phyloP scores from a whole-genome alignment of 1,284 basidiomycete genomes.

The Mycena sp. region DNA sequence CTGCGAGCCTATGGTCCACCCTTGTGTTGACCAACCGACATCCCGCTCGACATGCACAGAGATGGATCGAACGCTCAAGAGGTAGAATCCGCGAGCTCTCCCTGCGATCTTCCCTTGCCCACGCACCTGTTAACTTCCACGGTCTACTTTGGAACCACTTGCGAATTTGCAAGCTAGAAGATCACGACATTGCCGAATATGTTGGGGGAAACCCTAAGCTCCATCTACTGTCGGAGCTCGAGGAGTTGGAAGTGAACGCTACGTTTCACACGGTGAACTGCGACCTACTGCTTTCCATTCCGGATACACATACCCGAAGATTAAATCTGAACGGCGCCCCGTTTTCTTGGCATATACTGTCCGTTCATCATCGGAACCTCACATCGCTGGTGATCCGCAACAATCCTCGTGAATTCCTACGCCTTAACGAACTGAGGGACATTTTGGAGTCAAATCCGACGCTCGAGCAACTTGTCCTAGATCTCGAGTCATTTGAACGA shows the following conservation, averaged over 20 bases:
- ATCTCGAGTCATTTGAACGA: neutral
- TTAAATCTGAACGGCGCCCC: constrained; percentile 33
- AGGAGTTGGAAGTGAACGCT: constrained; percentile 44
- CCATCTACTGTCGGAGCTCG: constrained; percentile 44
- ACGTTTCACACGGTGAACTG: constrained; percentile 15
- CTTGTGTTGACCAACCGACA: constrained; percentile 60
- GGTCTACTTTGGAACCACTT: constrained; percentile 57
- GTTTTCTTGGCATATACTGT: constrained; percentile 17
- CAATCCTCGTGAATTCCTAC: neutral
- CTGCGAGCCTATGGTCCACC: constrained; percentile 64
- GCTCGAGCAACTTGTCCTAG: constrained; percentile 45
- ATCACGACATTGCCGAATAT: constrained; percentile 42
- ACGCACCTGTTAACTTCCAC: constrained; percentile 45
- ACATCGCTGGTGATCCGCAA: constrained; percentile 19
- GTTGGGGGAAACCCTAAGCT: constrained; percentile 41
- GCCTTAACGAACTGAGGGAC: constrained; percentile 28
- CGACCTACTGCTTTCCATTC: constrained; percentile 33
- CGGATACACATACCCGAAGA: constrained; percentile 31
- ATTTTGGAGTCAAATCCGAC: constrained; percentile 40
- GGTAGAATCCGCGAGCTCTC: constrained; percentile 56
- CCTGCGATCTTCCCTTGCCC: constrained; percentile 43
- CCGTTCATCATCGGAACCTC: constrained; percentile 12
- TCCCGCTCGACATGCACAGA: constrained; percentile 58
- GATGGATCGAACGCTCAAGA: constrained; percentile 65
- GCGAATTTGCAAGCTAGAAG: constrained; percentile 47